These are phyloP conservation scores for Lanmaoa pseudosensibilis DNA, from an alignment of 768 basidiomycete genomes.

Conservation along the genomic window DNA sequence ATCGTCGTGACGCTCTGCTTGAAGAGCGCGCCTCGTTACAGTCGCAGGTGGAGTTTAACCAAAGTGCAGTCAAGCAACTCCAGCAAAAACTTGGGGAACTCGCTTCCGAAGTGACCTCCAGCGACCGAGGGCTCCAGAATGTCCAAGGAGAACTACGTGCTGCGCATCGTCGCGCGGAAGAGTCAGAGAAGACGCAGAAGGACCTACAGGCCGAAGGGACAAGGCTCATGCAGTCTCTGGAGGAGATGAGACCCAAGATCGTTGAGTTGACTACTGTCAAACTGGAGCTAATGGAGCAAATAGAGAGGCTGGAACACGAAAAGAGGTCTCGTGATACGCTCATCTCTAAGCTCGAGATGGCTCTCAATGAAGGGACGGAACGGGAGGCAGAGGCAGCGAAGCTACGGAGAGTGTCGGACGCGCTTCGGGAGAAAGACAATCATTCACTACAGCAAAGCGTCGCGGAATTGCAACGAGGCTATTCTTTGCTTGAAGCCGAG, in stretches of 20 bases:
- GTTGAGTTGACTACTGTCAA: conserved; percentile 76
- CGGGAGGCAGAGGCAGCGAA: conserved; percentile 48
- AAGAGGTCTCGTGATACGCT: conserved; percentile 54
- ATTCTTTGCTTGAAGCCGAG: conserved; percentile 60
- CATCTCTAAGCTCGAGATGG: conserved; percentile 62
- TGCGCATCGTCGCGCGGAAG: conserved; percentile 67
- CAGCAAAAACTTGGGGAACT: conserved; percentile 60
- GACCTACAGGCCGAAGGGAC: conserved; percentile 77
- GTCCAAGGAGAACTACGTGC: conserved; percentile 64
- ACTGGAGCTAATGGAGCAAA: conserved; percentile 65
- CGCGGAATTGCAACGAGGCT: conserved; percentile 61
- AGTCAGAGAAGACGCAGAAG: conserved; percentile 69
- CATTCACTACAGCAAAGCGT: conserved; percentile 47
- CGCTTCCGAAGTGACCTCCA: conserved; percentile 50
- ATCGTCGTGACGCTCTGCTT: conserved; percentile 47
- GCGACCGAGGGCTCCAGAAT: conserved; percentile 57
- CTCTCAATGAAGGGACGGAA: conserved; percentile 53
- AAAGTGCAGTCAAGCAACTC: conserved; percentile 49
- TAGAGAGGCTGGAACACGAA: conserved; percentile 53
- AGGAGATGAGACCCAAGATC: conserved; percentile 85
- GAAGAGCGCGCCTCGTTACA: conserved; percentile 53
- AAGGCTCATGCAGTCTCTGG: conserved; percentile 74
- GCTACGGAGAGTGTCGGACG: conserved; percentile 45
- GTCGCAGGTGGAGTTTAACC: conserved; percentile 45
- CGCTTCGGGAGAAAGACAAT: conserved; percentile 54